Conservation (phyloP, 441 rosid genomes). For the Gossypium trilobum region DNA sequence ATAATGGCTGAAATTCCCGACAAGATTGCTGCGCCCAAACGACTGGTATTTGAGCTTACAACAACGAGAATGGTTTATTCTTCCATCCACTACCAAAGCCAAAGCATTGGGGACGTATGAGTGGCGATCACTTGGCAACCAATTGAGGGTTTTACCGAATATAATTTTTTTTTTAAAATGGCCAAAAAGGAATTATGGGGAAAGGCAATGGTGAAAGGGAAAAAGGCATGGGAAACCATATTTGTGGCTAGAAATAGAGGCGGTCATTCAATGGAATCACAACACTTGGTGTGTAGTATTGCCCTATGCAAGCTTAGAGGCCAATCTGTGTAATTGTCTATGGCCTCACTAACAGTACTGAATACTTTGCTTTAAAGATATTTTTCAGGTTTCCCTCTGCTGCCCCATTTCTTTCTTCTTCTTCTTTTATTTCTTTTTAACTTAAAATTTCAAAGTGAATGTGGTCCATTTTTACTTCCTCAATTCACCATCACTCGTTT, state of each 20-base stretch:
- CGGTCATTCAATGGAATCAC: not conserved
- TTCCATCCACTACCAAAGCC: not conserved
- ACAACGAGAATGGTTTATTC: not conserved
- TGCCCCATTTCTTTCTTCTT: not conserved
- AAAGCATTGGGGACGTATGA: not conserved
- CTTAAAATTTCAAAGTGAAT: no score
- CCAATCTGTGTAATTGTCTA: no score
- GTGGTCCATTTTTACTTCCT: no score
- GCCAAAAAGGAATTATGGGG: not conserved
- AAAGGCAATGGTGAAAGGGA: no score
- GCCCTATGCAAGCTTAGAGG: not conserved
- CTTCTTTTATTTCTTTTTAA: no score
- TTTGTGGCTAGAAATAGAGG: not conserved
- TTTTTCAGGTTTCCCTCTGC: not conserved
- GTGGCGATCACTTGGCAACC: not conserved
- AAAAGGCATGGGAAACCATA: not conserved
- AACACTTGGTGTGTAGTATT: not conserved
- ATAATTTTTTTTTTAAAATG: not conserved
- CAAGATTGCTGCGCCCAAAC: not conserved
- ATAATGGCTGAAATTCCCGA: not conserved
- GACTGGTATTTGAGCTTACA: not conserved
- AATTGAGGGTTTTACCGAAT: not conserved
- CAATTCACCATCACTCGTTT: no score
- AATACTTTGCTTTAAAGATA: no score
- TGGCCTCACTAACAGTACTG: not conserved